These are phyloP conservation scores for Stachybotrys echinatus DNA, from an alignment of 2,329 filamentous ascomycete species.

Conservation along the genomic window DNA sequence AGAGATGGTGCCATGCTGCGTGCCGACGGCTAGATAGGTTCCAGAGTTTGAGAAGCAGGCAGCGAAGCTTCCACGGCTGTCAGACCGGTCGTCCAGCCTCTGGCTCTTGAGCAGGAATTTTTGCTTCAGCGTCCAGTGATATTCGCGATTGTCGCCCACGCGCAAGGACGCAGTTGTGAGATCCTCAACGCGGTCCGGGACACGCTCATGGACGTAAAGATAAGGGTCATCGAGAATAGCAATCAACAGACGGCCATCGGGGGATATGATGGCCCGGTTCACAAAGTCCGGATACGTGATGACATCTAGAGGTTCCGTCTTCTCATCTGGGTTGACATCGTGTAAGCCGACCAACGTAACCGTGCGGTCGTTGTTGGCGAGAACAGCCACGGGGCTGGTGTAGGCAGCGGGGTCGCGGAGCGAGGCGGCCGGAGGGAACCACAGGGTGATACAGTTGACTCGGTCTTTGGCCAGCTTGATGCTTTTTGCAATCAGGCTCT, in stretches of 20 bases:
- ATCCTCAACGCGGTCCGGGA: slow-evolving; percentile 19
- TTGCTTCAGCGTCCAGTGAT: slow-evolving; percentile 46
- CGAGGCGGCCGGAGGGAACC: slow-evolving; percentile 43
- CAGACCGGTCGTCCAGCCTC: slow-evolving; percentile 44
- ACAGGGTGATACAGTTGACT: slow-evolving; percentile 63
- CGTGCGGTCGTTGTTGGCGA: slow-evolving; percentile 89
- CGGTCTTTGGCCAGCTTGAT: slow-evolving; percentile 53
- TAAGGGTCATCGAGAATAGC: slow-evolving; percentile 85
- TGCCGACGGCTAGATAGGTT: slow-evolving; percentile 67
- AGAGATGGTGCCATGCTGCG: slow-evolving; percentile 75
- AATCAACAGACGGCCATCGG: slow-evolving; percentile 73
- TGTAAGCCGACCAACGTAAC: slow-evolving; percentile 77
- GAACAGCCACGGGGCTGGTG: slow-evolving; percentile 54
- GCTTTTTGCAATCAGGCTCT: slow-evolving; percentile 43
- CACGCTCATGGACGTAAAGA: slow-evolving; percentile 72
- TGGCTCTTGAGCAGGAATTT: slow-evolving; percentile 55
- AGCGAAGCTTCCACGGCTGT: slow-evolving; percentile 67
- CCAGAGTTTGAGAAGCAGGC: slow-evolving; percentile 72
- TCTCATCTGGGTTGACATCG: slow-evolving; percentile 42
- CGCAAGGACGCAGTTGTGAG: slow-evolving; percentile 17
- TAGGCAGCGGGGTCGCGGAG: slow-evolving; percentile 33
- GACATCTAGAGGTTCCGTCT: slow-evolving; percentile 57
- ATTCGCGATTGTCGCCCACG: slow-evolving; percentile 21
- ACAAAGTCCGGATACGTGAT: slow-evolving; percentile 78
- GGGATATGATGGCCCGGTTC: slow-evolving; percentile 92